Evolutionary conservation across 2,329 filamentous ascomycete species (phyloP).

Genomic region (Sporothrix phasma): DNA sequence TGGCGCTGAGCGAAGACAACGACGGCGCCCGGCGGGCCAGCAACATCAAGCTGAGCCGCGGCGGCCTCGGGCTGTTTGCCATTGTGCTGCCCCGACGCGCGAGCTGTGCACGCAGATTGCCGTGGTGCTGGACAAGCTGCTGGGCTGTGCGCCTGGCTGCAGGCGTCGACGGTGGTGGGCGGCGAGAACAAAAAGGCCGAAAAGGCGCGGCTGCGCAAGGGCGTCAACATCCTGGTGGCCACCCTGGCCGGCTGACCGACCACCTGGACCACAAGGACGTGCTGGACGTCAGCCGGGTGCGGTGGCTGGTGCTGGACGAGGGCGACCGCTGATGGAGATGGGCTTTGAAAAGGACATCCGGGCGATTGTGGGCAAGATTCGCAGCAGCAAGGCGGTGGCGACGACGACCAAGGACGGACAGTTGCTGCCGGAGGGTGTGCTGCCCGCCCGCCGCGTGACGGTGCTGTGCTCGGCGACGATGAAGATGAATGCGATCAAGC

Average conservation of each 20-base stretch:
- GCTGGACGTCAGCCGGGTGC: constrained; percentile 75
- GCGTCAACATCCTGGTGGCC: constrained; percentile 89
- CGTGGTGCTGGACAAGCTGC: constrained; percentile 69
- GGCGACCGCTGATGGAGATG: constrained; percentile 95
- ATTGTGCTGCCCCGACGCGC: constrained; percentile 85
- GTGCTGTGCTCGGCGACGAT: constrained; percentile 93
- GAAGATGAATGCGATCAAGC: constrained; percentile 91
- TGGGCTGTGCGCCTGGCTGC: constrained; percentile 92
- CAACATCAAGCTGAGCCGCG: constrained; percentile 54
- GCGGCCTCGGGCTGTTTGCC: constrained; percentile 84
- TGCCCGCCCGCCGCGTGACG: constrained; percentile 71
- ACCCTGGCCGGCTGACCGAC: constrained; percentile 88
- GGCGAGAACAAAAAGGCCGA: constrained; percentile 67
- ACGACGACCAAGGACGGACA: constrained; percentile 50
- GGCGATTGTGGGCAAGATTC: constrained; percentile 71
- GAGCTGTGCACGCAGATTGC: constrained; percentile 93
- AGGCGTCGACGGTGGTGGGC: constrained; percentile 71
- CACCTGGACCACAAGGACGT: constrained; percentile 89
- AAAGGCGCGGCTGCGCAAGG: constrained; percentile 87
- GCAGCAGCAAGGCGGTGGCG: constrained; percentile 36
- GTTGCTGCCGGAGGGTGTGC: constrained; percentile 44
- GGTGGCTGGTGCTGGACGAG: constrained; percentile 92
- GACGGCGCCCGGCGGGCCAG: constrained; percentile 32
- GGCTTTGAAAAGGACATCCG: constrained; percentile 93
- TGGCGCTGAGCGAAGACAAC: constrained; percentile 56